Evolutionary conservation across 2,329 filamentous ascomycete species (phyloP).

Genomic region (Neofusicoccum laricinum): DNA sequence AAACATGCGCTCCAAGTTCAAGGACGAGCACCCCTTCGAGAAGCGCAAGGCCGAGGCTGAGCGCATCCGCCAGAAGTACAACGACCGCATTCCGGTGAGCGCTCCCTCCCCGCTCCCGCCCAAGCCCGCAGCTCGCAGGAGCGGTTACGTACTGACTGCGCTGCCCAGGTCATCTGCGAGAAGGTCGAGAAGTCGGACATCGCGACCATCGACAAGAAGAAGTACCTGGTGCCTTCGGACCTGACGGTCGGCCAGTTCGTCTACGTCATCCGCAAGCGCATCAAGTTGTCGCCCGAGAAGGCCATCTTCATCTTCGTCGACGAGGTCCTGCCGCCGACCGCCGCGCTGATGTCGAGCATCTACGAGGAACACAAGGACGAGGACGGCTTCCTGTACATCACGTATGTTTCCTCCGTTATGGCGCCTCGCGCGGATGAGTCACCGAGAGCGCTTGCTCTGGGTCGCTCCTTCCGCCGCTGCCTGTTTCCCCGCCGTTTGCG

Average conservation of each 20-base stretch:
- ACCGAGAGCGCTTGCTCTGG: background rate
- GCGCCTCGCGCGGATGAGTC: background rate
- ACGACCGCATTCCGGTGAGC: slow-evolving; percentile 95
- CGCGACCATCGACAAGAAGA: slow-evolving; percentile 99
- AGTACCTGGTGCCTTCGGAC: slow-evolving; percentile 96
- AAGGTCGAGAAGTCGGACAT: slow-evolving; percentile 99
- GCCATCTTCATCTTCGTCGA: slow-evolving; percentile 99
- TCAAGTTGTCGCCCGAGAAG: slow-evolving; percentile 99
- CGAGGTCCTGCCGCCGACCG: slow-evolving; percentile 93
- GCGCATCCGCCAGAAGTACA: slow-evolving; percentile 98
- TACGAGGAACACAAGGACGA: slow-evolving; percentile 98
- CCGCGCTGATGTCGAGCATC: slow-evolving; percentile 98
- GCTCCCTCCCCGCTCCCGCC: slow-evolving; percentile 17
- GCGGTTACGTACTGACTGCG: slow-evolving; percentile 10
- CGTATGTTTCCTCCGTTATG: slow-evolving; percentile 51
- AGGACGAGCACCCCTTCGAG: slow-evolving; percentile 99
- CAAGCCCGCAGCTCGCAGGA: background rate
- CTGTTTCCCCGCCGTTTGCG: background rate
- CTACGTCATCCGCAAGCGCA: slow-evolving; percentile 99
- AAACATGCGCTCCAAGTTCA: slow-evolving; percentile 98
- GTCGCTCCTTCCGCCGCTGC: background rate
- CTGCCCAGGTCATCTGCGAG: slow-evolving; percentile 87
- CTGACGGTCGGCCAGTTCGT: slow-evolving; percentile 99
- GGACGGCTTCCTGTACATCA: slow-evolving; percentile 95
- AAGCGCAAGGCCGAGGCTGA: slow-evolving; percentile 99